Base-by-base conservation (phyloP, 129 eudicot genomes). In the Escallonia rubra region DNA sequence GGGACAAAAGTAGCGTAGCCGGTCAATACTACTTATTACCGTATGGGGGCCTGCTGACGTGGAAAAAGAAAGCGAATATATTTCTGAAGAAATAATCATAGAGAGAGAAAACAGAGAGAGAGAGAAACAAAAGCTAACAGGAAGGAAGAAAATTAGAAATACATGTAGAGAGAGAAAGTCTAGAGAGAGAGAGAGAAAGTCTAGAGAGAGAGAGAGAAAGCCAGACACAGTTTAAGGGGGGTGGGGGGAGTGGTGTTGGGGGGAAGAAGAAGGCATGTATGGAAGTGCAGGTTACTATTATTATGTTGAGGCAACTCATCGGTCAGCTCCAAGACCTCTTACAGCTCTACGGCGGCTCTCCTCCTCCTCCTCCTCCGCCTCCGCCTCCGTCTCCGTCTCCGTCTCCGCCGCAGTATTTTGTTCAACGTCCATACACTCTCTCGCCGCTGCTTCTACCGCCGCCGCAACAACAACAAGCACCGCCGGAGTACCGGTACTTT, bases 231-330 rank as follows among this genome's bases (percentile, higher is more conserved):
- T 34, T 40, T 53, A 56, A 6, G 68, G 49, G 43, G 64, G 57
- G 48, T 54, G 62, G 49, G 52, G 51, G 42, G 68, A 58, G 64
- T 51, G 64, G 39, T 57, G 60, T 74, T 63, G 53, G 72, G 3
- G 13, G 57, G 11, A 11, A 54, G 61, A 15, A 45, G 44, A 3
- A 49, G 56, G 58, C 43, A 67, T 77, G 83, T 66, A 79, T 73
- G 86, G 85, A 79, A 75, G 76, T 53, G 66, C 72, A 62, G 73
- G 82, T 76, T 74, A 23, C 34, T 23, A 23, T 23, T 23, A 23
- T 23, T 23, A 86, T 83, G 95, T 80, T 80, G 76, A 87, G 87
- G 85, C 87, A 83, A 61, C 85, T 87, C 78, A 87, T 87, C 72
- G 87, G 85, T 61, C 85, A 87, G 72, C 62, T 83, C 59, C 80